A percentile compares a stretch with the other conserved stretches of the same genome.
phyloP scores from a whole-genome alignment of 345 rosid genomes.

The Rhizophora mangle region DNA sequence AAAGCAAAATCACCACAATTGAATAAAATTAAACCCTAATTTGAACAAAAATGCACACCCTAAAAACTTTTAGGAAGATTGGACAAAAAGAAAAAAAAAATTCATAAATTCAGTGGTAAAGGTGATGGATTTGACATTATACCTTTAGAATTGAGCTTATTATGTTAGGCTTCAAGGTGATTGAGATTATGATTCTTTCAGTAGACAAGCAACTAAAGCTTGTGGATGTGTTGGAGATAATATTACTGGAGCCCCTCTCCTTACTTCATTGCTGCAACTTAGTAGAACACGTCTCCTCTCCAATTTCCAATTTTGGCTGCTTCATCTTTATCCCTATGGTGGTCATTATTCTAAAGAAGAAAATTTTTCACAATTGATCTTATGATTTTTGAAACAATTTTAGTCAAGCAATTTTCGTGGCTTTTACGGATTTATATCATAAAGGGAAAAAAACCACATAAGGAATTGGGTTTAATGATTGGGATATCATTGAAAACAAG shows the following conservation, averaged over 20 bases:
- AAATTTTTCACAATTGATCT: too few species aligned
- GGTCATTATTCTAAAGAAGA: constrained; percentile 1
- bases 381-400: too few species aligned
- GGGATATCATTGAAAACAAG: too few species aligned
- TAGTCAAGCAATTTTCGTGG: too few species aligned
- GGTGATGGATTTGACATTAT: too few species aligned
- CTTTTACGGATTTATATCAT: too few species aligned
- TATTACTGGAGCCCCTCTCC: constrained; percentile 93
- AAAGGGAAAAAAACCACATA: too few species aligned
- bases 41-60: too few species aligned
- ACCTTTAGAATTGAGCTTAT: constrained; percentile 93
- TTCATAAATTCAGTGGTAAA: not conserved
- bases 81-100: not conserved
- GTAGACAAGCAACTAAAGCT: constrained; percentile 71
- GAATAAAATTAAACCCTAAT: too few species aligned
- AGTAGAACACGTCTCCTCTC: constrained; percentile 17
- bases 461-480: too few species aligned
- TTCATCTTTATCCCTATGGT: constrained; percentile 6
- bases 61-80: too few species aligned
- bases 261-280: constrained; percentile 48
- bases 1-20: too few species aligned
- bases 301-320: not conserved
- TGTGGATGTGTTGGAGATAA: constrained; percentile 86
- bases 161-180: constrained; percentile 95
- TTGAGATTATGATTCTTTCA: constrained; percentile 81